Evolutionary conservation across 1,284 basidiomycete species (phyloP), one percentile per base, ranked within the genome.

Genomic region (Ganoderma meredithae): DNA sequence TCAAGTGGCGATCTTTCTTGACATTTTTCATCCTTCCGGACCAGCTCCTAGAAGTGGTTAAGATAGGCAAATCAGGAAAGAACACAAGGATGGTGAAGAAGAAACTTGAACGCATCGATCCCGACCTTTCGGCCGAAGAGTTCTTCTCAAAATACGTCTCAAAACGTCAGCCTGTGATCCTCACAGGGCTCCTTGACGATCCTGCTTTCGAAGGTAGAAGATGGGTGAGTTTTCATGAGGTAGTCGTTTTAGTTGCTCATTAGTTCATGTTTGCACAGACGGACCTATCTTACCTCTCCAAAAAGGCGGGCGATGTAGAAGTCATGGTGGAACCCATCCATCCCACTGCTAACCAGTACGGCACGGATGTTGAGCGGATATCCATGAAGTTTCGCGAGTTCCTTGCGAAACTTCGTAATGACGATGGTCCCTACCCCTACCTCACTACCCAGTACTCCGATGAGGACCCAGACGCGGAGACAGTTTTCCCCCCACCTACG

Each of bases 371-470:
- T 12, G 71, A 77, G 60, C 73, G 79, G 15, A 59, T 77, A 3
- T 60, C 74, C 0, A 73, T 76, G 71, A 63, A 66, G 3, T 79
- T 80, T 70, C 68, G 70, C 36, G 75, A 77, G 0, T 79, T 79
- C 60, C 67, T 79, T 3, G 17, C 49, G 13, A 73, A 74, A 3
- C 68, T 78, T 33, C 31, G 70, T 22, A 66, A 22, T 1, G 70
- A 75, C 1, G 66, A 72, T 3, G 77, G 75, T 1, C 75, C 77
- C 0, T 62, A 76, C 27, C 74, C 74, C 12, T 79, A 80, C 62
- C 73, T 80, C 15, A 80, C 79, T 22, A 80, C 79, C 2, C 78
- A 80, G 63, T 80, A 80, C 59, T 72, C 77, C 0, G 76, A 76
- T 4, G 74, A 76, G 33, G 78, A 78, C 6, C 67, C 72, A 53